A percentile compares a stretch with the other conserved stretches of the same genome.
Evolutionary conservation across 2,329 filamentous ascomycete genomes (phyloP).

Genomic region (Alternaria incomplexa): DNA sequence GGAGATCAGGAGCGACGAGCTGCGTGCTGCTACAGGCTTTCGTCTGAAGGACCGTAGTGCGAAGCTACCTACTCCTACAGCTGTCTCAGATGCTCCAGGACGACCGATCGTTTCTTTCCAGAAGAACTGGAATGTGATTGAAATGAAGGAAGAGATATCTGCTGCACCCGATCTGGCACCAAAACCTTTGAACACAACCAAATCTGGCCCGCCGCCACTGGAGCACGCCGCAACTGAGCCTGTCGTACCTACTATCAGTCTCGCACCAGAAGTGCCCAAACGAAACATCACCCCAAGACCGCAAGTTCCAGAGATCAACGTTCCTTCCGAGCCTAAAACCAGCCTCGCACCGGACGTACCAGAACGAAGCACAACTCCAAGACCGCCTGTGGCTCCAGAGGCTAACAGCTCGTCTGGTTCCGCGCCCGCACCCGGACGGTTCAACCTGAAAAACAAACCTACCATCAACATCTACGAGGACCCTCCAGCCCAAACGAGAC

Average conservation of each 20-base stretch:
- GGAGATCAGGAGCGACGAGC: conserved; percentile 85
- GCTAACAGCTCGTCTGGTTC: conserved; percentile 36
- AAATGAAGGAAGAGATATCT: conserved; percentile 64
- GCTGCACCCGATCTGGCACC: conserved; percentile 27
- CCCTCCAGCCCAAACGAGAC: conserved; percentile 33
- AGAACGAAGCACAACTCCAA: conserved; percentile 21
- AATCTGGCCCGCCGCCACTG: conserved; percentile 33
- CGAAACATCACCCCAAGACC: conserved; percentile 19
- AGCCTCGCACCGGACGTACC: conserved; percentile 51
- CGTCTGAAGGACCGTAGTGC: conserved; percentile 82
- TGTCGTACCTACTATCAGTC: conserved; percentile 58
- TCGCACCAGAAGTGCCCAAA: conserved; percentile 47
- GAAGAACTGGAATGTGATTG: conserved; percentile 77
- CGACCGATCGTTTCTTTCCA: conserved; percentile 98
- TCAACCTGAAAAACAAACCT: conserved; percentile 26
- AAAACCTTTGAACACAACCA: conserved; percentile 22
- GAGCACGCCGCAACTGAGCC: conserved; percentile 51
- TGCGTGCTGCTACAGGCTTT: conserved; percentile 89
- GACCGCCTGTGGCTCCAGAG: conserved; percentile 34
- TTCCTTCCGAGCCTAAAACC: conserved; percentile 56
- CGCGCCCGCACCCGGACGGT: conserved; percentile 24
- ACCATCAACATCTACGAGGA: conserved; percentile 36
- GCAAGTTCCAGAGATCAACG: conserved; percentile 37
- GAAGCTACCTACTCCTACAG: conserved; percentile 85
- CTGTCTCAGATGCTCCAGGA: conserved; percentile 87